Evolutionary conservation across 1,284 basidiomycete species (phyloP).

Genomic region (Ceratorhiza oryzae-sativae): DNA sequence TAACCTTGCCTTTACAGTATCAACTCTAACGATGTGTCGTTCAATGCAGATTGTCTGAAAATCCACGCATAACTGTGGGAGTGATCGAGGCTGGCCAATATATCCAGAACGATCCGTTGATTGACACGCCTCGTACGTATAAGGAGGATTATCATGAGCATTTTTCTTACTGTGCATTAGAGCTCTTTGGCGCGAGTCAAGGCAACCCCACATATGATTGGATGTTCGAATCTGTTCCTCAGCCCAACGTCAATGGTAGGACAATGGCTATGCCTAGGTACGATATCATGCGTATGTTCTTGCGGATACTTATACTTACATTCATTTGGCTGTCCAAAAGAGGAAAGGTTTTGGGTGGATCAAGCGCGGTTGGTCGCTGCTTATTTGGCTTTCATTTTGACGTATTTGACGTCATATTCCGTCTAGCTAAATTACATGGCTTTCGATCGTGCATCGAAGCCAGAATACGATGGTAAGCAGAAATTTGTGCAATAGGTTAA

Average conservation of each 20-base stretch:
- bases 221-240: constrained; percentile 41
- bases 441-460: constrained; percentile 48
- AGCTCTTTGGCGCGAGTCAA: constrained; percentile 42
- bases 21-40: background rate
- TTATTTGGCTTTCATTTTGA: background rate
- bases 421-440: constrained; percentile 51
- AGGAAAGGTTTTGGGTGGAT: constrained; percentile 50
- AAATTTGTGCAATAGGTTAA: constrained; percentile 43
- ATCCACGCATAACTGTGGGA: constrained; percentile 40
- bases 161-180: constrained; percentile 31
- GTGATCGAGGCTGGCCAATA: constrained; percentile 47
- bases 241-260: constrained; percentile 39
- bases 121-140: constrained; percentile 43
- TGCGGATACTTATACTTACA: background rate
- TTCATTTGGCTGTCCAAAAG: constrained; percentile 36
- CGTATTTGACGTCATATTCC: too few relatives aligned
- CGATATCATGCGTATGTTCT: background rate
- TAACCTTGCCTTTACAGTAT: background rate
- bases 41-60: constrained; percentile 18
- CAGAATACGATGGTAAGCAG: constrained; percentile 47
- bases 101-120: constrained; percentile 42
- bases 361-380: constrained; percentile 43
- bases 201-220: constrained; percentile 44
- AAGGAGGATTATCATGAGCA: background rate
- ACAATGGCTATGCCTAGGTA: constrained; percentile 38